phyloP scores from a whole-genome alignment of 805 yeast genomes.

The Kazachstania taianensis region DNA sequence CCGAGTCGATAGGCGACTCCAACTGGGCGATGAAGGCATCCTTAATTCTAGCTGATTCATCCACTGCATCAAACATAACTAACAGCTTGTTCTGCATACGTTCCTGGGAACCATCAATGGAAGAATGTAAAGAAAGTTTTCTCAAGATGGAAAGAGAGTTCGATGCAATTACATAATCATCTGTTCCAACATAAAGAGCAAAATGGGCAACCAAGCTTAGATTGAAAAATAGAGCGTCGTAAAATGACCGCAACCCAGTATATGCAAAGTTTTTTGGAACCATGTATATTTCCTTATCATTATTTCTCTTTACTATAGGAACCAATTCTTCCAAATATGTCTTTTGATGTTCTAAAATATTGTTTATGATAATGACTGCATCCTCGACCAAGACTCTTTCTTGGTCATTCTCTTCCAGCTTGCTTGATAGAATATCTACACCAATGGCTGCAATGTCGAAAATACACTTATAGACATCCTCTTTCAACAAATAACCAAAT shows the following conservation, averaged over 20 bases:
- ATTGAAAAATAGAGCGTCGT: constrained; percentile 61
- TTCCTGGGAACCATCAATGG: constrained; percentile 27
- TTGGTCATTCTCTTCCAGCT: constrained; percentile 19
- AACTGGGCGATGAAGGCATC: constrained; percentile 63
- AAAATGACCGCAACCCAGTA: constrained; percentile 53
- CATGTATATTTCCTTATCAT: constrained; percentile 16
- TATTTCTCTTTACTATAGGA: constrained; percentile 27
- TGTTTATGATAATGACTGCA: constrained; percentile 38
- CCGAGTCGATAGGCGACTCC: constrained; percentile 35
- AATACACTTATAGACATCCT: constrained; percentile 44
- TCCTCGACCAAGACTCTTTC: constrained; percentile 28
- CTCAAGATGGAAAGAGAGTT: constrained; percentile 44
- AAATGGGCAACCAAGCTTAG: constrained; percentile 65
- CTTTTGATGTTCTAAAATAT: constrained; percentile 44
- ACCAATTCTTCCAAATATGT: constrained; percentile 40
- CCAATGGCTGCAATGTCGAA: constrained; percentile 52
- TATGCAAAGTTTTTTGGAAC: constrained; percentile 36
- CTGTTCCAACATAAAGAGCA: constrained; percentile 62
- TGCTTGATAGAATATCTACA: constrained; percentile 37
- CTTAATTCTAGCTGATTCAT: constrained; percentile 67
- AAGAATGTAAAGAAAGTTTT: constrained; percentile 33
- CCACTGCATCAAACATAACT: constrained; percentile 61
- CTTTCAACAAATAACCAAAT: constrained; percentile 52
- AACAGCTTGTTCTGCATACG: constrained; percentile 51
- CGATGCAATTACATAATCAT: constrained; percentile 40